Conservation (phyloP, 139 green algal species). For the Coccomyxa sp. region DNA sequence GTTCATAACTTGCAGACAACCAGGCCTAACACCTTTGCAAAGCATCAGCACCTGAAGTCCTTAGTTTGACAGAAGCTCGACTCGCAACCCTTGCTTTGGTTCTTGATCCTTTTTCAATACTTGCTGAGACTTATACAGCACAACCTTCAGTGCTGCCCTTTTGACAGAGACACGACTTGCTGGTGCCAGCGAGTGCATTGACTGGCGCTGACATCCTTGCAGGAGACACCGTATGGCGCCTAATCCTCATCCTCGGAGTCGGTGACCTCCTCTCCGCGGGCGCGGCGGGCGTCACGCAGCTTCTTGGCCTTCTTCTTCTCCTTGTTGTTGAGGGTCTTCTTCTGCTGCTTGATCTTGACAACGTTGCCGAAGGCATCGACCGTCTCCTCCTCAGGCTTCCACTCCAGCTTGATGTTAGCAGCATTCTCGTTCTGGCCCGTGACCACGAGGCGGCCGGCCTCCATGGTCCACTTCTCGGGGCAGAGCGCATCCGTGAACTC, state of each 20-base stretch:
- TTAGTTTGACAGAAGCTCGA: not conserved
- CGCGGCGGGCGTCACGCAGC: conserved; percentile 49
- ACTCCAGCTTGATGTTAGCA: conserved; percentile 68
- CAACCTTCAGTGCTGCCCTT: no score
- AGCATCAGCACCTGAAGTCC: not conserved
- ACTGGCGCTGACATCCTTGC: not conserved
- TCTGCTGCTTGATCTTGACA: conserved; percentile 76
- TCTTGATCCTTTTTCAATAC: not conserved
- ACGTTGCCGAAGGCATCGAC: conserved; percentile 83
- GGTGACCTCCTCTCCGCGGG: conserved; percentile 73
- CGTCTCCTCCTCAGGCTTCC: conserved; percentile 74
- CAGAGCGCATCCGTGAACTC: conserved; percentile 76
- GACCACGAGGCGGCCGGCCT: conserved; percentile 57
- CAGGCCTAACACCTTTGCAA: not conserved
- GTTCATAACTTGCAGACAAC: not conserved
- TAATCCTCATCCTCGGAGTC: conserved; percentile 60
- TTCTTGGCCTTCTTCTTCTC: conserved; percentile 27
- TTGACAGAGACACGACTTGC: not conserved
- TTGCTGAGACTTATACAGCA: not conserved
- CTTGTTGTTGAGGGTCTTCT: conserved; percentile 88
- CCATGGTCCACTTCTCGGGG: conserved; percentile 83
- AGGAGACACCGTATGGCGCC: not conserved
- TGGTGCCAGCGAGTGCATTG: not conserved
- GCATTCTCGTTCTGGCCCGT: conserved; percentile 37
- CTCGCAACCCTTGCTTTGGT: not conserved